Conservation (phyloP, 108 stramenopile species). For the Cafeteria roenbergensis region DNA sequence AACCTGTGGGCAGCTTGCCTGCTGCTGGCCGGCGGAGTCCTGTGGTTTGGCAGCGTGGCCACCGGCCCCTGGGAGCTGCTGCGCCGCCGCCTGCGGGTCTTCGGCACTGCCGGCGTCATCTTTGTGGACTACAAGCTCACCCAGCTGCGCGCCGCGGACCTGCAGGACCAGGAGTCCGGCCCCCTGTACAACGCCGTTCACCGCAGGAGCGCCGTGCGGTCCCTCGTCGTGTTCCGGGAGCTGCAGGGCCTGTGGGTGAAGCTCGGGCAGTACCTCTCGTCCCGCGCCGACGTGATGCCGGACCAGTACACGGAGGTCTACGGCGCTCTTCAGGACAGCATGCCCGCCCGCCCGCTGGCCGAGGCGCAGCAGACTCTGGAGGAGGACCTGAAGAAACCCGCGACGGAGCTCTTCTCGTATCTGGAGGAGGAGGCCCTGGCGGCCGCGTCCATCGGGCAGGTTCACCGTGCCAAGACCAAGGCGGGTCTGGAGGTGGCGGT, state of each 20-base stretch:
- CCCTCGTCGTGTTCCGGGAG: constrained; percentile 6
- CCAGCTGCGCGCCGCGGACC: neutral
- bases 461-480: constrained; percentile 30
- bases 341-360: constrained; percentile 28
- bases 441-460: constrained; percentile 41
- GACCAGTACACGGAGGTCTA: constrained; percentile 24
- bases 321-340: constrained; percentile 38
- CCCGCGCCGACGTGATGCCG: constrained; percentile 46
- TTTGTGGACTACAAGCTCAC: neutral
- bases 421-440: constrained; percentile 22
- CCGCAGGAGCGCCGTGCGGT: constrained; percentile 10
- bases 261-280: constrained; percentile 40
- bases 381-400: constrained; percentile 15
- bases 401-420: constrained; percentile 6
- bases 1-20: neutral
- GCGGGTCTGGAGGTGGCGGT: constrained; percentile 30
- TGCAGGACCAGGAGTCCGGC: neutral
- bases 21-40: neutral
- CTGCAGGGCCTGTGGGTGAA: constrained; percentile 49
- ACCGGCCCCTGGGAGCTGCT: neutral
- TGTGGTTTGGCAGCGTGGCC: neutral
- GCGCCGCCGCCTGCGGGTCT: neutral
- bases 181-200: constrained; percentile 16
- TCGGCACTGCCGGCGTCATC: neutral
- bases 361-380: constrained; percentile 21